Conservation (phyloP, 2,329 filamentous ascomycete species). For the Paracorniculantispora psalliotae region DNA sequence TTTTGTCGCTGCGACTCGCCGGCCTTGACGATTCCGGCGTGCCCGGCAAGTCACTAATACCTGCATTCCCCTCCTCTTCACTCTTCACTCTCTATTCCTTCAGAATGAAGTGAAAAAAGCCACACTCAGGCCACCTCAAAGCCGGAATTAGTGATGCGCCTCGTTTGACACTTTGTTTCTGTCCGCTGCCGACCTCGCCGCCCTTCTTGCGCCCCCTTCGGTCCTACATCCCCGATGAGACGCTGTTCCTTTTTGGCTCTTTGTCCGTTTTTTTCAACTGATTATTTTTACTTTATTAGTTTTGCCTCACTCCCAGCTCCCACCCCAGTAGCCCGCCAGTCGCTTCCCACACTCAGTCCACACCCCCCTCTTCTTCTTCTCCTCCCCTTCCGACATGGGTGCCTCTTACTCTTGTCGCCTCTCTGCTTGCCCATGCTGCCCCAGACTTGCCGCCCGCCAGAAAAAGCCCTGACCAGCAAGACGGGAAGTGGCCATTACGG, state of each 20-base stretch:
- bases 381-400: background rate
- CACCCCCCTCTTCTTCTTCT: too few relatives aligned
- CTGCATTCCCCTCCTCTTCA: background rate
- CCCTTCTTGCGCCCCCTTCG: background rate
- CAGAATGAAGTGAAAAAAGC: too few relatives aligned
- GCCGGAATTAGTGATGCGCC: background rate
- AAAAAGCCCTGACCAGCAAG: background rate
- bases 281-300: background rate
- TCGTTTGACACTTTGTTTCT: background rate
- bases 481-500: too few relatives aligned
- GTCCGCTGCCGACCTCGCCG: background rate
- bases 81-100: background rate
- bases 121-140: background rate
- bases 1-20: background rate
- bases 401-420: background rate
- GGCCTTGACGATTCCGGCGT: background rate
- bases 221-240: background rate
- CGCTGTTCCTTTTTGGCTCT: background rate
- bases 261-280: background rate
- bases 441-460: slow-evolving; percentile 4
- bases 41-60: background rate
- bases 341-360: background rate
- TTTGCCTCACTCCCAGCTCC: background rate
- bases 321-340: background rate
- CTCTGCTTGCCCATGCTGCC: slow-evolving; percentile 6